Evolutionary conservation across 2,329 filamentous ascomycete genomes (phyloP), one percentile per base, ranked within the genome.

Genomic region (Myriosclerotinia duriaeana): DNA sequence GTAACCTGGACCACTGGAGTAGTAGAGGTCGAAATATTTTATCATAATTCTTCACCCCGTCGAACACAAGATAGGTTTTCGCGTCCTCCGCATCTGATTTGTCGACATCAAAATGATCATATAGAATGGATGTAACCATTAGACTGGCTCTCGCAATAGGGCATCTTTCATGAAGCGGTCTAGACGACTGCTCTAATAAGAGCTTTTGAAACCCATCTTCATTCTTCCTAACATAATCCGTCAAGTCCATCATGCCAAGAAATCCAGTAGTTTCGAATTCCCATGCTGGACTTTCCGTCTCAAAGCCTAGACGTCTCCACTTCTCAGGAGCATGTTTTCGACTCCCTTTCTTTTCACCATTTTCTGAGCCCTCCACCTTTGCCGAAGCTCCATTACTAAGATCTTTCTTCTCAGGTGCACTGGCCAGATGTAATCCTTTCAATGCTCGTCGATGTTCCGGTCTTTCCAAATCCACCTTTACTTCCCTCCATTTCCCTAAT

Each of bases 241-340:
- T 92, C 74, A 99, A 79, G 77, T 99, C 95, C 93, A 99, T 98
- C 86, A 99, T 92, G 38, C 95, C 95, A 64, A 99, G 79, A 76
- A 93, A 98, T 0, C 95, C 95, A 38, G 91, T 90, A 50, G 86
- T 82, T 26, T 92, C 88, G 75, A 99, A 98, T 72, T 99, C 95
- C 73, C 85, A 84, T 0, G 89, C 89, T 4, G 95, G 95, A 71
- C 86, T 93, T 78, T 99, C 95, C 0, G 90, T 89, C 77, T 95
- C 90, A 74, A 99, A 99, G 3, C 95, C 95, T 53, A 99, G 78
- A 64, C 93, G 85, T 73, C 93, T 85, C 95, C 95, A 99, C 77
- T 97, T 97, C 74, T 96, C 89, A 0, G 93, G 90, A 73, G 92
- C 91, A 73, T 96, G 92, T 73, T 85, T 86, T 74, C 86, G 85